Percentiles rank a stretch among this genome's conserved stretches.
Conservation (phyloP, 352 stramenopile genomes). For the Phytopythium kandeliae region DNA sequence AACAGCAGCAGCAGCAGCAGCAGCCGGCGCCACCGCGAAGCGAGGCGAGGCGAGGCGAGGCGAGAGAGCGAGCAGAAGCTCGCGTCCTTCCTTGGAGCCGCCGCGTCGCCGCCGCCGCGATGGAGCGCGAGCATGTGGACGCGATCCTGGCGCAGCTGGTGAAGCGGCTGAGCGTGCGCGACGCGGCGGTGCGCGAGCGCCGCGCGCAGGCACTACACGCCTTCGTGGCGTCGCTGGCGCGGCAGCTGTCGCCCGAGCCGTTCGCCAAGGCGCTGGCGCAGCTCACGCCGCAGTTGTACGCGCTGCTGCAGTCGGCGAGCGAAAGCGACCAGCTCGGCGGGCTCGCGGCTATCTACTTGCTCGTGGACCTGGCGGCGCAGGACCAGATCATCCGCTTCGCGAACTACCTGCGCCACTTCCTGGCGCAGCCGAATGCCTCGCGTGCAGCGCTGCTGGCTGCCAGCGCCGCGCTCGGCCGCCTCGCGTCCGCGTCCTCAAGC, state of each 20-base stretch:
- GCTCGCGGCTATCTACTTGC: slow-evolving; percentile 63
- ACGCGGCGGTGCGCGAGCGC: slow-evolving; percentile 26
- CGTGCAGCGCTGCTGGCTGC: slow-evolving; percentile 58
- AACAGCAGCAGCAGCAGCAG: no score
- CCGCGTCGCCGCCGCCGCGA: no score
- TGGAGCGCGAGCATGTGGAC: slow-evolving; percentile 67
- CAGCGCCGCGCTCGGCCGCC: slow-evolving; percentile 69
- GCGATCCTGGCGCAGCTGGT: slow-evolving; percentile 51
- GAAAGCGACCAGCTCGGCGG: slow-evolving; percentile 72
- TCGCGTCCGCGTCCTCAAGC: slow-evolving; percentile 63
- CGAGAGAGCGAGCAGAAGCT: no score
- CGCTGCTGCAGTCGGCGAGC: slow-evolving; percentile 50
- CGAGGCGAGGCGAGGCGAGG: no score
- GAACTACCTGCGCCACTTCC: slow-evolving; percentile 87
- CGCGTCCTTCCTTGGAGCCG: no score
- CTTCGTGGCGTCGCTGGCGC: slow-evolving; percentile 56
- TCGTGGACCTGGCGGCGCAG: slow-evolving; percentile 81
- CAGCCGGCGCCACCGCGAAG: no score
- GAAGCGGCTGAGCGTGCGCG: slow-evolving; percentile 43
- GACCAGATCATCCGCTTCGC: slow-evolving; percentile 89
- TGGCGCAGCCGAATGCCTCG: slow-evolving; percentile 65
- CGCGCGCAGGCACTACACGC: slow-evolving; percentile 51
- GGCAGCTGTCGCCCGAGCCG: slow-evolving; percentile 72
- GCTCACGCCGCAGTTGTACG: slow-evolving; percentile 74
- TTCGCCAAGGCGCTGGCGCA: slow-evolving; percentile 72